Conservation (phyloP, 2,329 filamentous ascomycete species). For the Elsinoe necatrix region DNA sequence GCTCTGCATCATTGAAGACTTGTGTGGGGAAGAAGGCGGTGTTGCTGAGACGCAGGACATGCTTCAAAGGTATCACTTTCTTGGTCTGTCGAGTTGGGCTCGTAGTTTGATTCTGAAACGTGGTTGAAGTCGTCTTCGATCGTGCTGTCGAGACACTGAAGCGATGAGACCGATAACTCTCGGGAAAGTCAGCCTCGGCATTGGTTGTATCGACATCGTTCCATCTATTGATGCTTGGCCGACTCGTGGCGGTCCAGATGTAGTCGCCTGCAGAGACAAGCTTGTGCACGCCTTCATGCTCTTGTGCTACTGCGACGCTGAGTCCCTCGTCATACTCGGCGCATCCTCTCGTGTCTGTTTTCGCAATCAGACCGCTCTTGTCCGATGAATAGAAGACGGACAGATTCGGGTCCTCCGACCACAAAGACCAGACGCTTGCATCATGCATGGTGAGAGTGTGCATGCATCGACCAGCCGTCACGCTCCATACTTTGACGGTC, state of each 20-base stretch:
- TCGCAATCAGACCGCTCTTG: slow-evolving; percentile 85
- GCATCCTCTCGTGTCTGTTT: slow-evolving; percentile 77
- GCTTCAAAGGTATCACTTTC: slow-evolving; percentile 65
- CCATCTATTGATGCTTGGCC: slow-evolving; percentile 90
- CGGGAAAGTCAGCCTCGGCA: slow-evolving; percentile 53
- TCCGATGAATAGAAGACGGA: slow-evolving; percentile 93
- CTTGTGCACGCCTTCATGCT: slow-evolving; percentile 72
- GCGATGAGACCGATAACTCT: slow-evolving; percentile 44
- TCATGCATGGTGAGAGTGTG: slow-evolving; percentile 99
- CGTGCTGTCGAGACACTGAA: slow-evolving; percentile 43
- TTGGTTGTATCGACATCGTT: slow-evolving; percentile 71
- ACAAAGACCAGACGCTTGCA: slow-evolving; percentile 93
- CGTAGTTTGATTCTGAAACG: slow-evolving; percentile 20
- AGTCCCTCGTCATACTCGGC: slow-evolving; percentile 78
- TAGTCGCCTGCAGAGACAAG: slow-evolving; percentile 59
- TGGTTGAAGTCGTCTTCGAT: slow-evolving; percentile 34
- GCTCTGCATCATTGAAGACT: slow-evolving; percentile 45
- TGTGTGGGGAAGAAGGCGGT: slow-evolving; percentile 63
- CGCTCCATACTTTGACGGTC: slow-evolving; percentile 96
- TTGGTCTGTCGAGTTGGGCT: slow-evolving; percentile 33
- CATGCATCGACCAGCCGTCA: slow-evolving; percentile 91
- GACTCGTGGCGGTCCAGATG: slow-evolving; percentile 83
- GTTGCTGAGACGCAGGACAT: slow-evolving; percentile 74
- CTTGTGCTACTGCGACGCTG: slow-evolving; percentile 83
- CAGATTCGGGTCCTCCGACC: slow-evolving; percentile 76